Evolutionary conservation across 805 yeast species (phyloP).

Genomic region (Metschnikowia henanensis): DNA sequence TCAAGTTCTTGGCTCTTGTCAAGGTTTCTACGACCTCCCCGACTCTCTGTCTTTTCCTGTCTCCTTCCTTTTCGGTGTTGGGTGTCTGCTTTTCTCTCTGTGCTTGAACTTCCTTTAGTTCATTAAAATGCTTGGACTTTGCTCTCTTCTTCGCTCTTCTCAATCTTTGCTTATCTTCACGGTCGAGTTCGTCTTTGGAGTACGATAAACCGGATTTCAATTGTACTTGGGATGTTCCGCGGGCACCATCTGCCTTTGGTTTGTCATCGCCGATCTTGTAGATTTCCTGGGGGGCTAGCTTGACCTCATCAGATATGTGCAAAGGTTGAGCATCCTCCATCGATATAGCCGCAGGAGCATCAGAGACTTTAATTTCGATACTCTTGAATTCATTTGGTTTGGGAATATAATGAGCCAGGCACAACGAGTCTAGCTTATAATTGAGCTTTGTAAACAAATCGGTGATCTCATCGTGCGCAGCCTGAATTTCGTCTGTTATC

Average conservation of each 20-base stretch:
- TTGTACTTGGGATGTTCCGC: slow-evolving; percentile 54
- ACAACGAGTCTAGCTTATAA: slow-evolving; percentile 79
- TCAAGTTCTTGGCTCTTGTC: slow-evolving; percentile 70
- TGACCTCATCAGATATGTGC: slow-evolving; percentile 66
- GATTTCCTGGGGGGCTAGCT: slow-evolving; percentile 94
- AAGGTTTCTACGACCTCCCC: slow-evolving; percentile 70
- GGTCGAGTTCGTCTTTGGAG: slow-evolving; percentile 76
- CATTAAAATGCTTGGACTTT: slow-evolving; percentile 55
- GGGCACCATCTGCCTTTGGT: slow-evolving; percentile 28
- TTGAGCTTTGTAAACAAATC: slow-evolving; percentile 60
- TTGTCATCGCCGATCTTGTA: slow-evolving; percentile 54
- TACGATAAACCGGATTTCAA: slow-evolving; percentile 77
- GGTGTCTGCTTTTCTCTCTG: slow-evolving; percentile 26
- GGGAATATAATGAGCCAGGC: slow-evolving; percentile 95
- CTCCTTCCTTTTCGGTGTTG: slow-evolving; percentile 17
- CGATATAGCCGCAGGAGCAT: slow-evolving; percentile 67
- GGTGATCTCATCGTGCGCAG: slow-evolving; percentile 76
- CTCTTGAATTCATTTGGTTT: slow-evolving; percentile 75
- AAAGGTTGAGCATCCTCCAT: slow-evolving; percentile 98
- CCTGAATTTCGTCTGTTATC: slow-evolving; percentile 61
- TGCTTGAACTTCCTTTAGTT: slow-evolving; percentile 29
- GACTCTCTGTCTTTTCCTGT: slow-evolving; percentile 52
- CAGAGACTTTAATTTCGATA: slow-evolving; percentile 70
- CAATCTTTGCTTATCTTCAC: slow-evolving; percentile 84
- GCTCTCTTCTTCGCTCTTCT: slow-evolving; percentile 86